Base-by-base conservation (phyloP, 2,329 filamentous ascomycete species). In the Coccinonectria pachysandricola region DNA sequence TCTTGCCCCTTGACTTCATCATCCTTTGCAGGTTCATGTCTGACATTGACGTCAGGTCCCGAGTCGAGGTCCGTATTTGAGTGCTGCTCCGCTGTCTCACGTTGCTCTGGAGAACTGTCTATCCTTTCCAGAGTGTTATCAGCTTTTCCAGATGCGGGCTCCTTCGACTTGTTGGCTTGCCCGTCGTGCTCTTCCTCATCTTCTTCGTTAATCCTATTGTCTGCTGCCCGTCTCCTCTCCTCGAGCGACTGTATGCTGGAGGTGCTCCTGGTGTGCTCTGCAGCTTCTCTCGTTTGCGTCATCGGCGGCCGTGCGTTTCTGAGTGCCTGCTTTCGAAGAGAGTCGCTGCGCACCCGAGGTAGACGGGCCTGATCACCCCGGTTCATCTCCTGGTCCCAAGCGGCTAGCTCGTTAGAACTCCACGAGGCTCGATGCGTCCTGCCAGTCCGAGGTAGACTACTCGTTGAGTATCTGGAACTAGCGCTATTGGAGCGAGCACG, bases 371-470 rank as follows among this genome's bases (percentile, higher is more conserved):
- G 37, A 15, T 50, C 46, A 7, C 49, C 45, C 13, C 51, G 41
- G 12, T 45, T 53, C 46, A 50, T 51, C 24, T 55, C 52, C 3
- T 50, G 43, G 37, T 55, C 52, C 49, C 53, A 55, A 19, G 60
- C 56, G 6, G 59, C 56, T 36, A 71, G 62, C 27, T 71, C 65
- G 13, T 56, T 57, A 5, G 65, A 59, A 37, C 57, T 69, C 66
- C 67, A 71, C 8, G 64, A 68, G 4, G 55, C 51, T 21, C 65
- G 56, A 31, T 69, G 64, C 1, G 54, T 52, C 9, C 64, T 59
- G n/a, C 62, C 63, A 3, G 56, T 60, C 7, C 62, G 64, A 12
- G 68, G 65, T 4, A 71, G 48, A 32, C 59, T 70, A 12, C 52
- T 50, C 37, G 59, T 50, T 21, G 58, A 59, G 40, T 58, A 49